Conservation (phyloP, 1,139 yeast species). For the Kazachstania sp. region DNA sequence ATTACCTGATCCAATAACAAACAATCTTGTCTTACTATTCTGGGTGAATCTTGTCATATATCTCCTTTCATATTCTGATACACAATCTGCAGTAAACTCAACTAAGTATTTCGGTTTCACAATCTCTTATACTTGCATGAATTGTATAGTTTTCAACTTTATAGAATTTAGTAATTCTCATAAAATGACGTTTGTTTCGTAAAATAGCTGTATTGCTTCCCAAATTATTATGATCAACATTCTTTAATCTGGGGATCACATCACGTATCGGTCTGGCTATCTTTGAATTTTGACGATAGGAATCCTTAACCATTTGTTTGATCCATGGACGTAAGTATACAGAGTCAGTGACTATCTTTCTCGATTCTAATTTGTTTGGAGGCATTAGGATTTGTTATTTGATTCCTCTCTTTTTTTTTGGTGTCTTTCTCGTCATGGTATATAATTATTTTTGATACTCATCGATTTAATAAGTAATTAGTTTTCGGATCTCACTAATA, state of each 20-base stretch:
- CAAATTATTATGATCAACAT: constrained; percentile 7
- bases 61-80: constrained; percentile 19
- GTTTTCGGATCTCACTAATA: no score
- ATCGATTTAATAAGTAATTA: background rate
- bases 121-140: constrained; percentile 21
- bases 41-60: constrained; percentile 18
- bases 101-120: constrained; percentile 20
- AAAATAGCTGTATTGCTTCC: constrained; percentile 8
- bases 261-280: constrained; percentile 5
- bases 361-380: constrained; percentile 9
- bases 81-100: constrained; percentile 26
- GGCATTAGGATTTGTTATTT: constrained; percentile 9
- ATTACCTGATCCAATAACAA: constrained; percentile 20
- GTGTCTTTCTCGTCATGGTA: background rate
- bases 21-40: constrained; percentile 17
- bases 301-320: constrained; percentile 5
- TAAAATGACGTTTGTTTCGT: constrained; percentile 13
- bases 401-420: background rate
- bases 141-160: constrained; percentile 15
- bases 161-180: constrained; percentile 19
- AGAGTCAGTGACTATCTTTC: constrained; percentile 10
- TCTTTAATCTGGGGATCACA: constrained; percentile 9
- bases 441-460: background rate
- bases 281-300: constrained; percentile 4
- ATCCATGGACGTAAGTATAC: constrained; percentile 17